These are phyloP conservation scores for Coemansia sp. DNA, from an alignment of 192 early-diverging fungal species.

Conservation along the genomic window DNA sequence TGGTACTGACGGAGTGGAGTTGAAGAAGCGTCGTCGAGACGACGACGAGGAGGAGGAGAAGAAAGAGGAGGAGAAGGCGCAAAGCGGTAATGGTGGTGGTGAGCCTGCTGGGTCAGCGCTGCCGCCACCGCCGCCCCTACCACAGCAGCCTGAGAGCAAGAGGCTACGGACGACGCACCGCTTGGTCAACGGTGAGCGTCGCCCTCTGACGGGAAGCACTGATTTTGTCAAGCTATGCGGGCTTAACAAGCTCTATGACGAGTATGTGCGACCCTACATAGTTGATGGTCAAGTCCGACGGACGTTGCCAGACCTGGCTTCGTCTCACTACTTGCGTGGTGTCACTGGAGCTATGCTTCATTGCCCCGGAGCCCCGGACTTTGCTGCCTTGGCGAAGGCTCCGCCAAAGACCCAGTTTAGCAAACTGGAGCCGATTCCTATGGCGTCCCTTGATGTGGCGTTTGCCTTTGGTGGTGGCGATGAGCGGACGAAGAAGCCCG, in stretches of 20 bases:
- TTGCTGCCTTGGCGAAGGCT: constrained; percentile 41
- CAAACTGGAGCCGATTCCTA: constrained; percentile 35
- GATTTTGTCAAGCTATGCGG: constrained; percentile 47
- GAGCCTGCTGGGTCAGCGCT: background rate
- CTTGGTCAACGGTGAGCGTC: background rate
- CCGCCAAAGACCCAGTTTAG: constrained; percentile 52
- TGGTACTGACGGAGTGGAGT: background rate
- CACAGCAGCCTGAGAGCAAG: background rate
- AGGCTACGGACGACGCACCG: constrained; percentile 7
- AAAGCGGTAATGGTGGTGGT: background rate
- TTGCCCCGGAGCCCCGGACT: background rate
- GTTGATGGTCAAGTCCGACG: constrained; percentile 3
- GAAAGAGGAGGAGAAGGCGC: background rate
- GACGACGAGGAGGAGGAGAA: background rate
- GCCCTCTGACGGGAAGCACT: constrained; percentile 35
- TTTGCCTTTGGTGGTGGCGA: constrained; percentile 9
- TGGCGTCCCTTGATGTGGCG: constrained; percentile 38
- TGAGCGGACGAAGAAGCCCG: background rate
- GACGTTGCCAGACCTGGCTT: constrained; percentile 32
- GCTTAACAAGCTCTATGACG: constrained; percentile 30
- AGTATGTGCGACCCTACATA: constrained; percentile 47
- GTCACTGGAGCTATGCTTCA: constrained; percentile 15
- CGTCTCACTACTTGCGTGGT: constrained; percentile 35
- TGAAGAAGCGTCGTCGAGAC: background rate
- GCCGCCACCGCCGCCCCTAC: background rate